phyloP scores from a whole-genome alignment of 306 rosid genomes.

The Alnus rubra region DNA sequence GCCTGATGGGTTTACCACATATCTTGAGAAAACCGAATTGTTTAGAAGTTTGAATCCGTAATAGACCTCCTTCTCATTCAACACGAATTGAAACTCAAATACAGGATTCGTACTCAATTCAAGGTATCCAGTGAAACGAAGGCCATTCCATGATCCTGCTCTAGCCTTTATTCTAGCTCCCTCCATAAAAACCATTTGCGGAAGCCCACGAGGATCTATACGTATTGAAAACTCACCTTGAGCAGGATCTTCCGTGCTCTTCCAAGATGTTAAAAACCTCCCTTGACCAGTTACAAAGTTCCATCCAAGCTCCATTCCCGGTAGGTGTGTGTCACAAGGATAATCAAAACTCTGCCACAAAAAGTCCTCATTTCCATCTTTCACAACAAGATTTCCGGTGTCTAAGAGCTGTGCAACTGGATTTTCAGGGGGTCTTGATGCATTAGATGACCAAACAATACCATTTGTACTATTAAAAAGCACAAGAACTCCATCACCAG shows the following conservation, averaged over 20 bases:
- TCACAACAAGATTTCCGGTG: slow-evolving; percentile 40
- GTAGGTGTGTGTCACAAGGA: slow-evolving; percentile 50
- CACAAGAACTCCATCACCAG: slow-evolving; percentile 34
- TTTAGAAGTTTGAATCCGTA: background rate
- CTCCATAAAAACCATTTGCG: background rate
- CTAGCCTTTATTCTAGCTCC: background rate
- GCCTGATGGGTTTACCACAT: slow-evolving; percentile 3
- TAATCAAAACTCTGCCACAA: slow-evolving; percentile 61
- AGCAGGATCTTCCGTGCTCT: slow-evolving; percentile 41
- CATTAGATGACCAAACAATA: slow-evolving; percentile 23
- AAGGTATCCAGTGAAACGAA: background rate
- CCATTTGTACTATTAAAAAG: slow-evolving; percentile 20
- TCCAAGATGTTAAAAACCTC: slow-evolving; percentile 39
- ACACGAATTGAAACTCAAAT: slow-evolving; percentile 3
- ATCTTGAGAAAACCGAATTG: slow-evolving; percentile 12
- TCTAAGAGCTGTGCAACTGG: slow-evolving; percentile 37
- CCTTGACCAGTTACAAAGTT: slow-evolving; percentile 31
- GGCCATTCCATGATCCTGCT: slow-evolving; percentile 36
- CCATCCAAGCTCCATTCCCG: slow-evolving; percentile 51
- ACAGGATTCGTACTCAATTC: background rate
- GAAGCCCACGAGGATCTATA: background rate
- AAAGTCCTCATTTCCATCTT: slow-evolving; percentile 21
- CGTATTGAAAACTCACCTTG: slow-evolving; percentile 20
- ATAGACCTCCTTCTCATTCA: slow-evolving; percentile 20
- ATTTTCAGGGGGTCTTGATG: background rate